Percentiles rank a stretch among this genome's conserved stretches.
Conservation (phyloP, 2,329 filamentous ascomycete genomes). For the Hortaea werneckii region DNA sequence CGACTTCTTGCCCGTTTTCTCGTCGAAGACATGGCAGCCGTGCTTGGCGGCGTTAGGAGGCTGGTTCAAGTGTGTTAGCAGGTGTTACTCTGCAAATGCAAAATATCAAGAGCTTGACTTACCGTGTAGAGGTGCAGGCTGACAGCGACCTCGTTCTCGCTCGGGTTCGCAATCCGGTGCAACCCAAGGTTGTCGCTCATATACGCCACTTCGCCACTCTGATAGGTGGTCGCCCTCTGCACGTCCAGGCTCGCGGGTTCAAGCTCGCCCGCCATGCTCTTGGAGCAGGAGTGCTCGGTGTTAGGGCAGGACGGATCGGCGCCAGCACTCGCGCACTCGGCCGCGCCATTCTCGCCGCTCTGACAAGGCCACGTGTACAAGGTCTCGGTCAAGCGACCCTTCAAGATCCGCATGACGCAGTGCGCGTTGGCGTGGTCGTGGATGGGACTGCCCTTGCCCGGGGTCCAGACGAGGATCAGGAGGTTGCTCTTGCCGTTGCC, state of each 20-base stretch:
- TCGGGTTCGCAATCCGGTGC: slow-evolving; percentile 70
- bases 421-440: slow-evolving; percentile 75
- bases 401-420: slow-evolving; percentile 83
- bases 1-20: slow-evolving; percentile 61
- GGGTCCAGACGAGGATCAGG: slow-evolving; percentile 80
- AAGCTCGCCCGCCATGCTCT: slow-evolving; percentile 4
- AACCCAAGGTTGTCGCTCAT: slow-evolving; percentile 84
- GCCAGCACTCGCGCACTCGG: slow-evolving; percentile 11
- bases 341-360: slow-evolving; percentile 25
- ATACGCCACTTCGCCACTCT: slow-evolving; percentile 68
- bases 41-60: slow-evolving; percentile 78
- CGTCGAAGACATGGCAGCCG: slow-evolving; percentile 75
- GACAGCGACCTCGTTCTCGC: slow-evolving; percentile 61
- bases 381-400: slow-evolving; percentile 69
- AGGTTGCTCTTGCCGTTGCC: slow-evolving; percentile 75
- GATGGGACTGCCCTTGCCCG: slow-evolving; percentile 71
- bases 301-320: slow-evolving; percentile 17
- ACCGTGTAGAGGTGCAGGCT: slow-evolving; percentile 59
- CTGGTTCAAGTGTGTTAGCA: slow-evolving; percentile 54
- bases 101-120: slow-evolving; percentile 22
- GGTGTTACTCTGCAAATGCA: background rate
- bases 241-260: slow-evolving; percentile 42
- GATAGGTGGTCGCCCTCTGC: slow-evolving; percentile 57
- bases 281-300: slow-evolving; percentile 21
- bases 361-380: slow-evolving; percentile 61